These are phyloP conservation scores for Dactylis glomerata DNA, from an alignment of 176 grass and related monocot species.

Conservation along the genomic window DNA sequence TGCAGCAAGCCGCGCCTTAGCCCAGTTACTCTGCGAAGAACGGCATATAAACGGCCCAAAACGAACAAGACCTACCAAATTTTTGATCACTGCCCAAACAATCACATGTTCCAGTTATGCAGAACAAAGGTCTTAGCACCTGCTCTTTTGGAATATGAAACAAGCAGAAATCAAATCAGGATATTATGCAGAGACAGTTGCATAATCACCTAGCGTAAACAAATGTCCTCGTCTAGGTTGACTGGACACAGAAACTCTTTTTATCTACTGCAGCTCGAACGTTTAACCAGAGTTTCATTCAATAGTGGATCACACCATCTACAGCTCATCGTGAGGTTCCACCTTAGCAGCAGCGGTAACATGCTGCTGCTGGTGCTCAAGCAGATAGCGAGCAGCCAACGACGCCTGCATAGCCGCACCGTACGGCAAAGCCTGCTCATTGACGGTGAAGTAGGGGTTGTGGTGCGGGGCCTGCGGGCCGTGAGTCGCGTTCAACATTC, in stretches of 20 bases:
- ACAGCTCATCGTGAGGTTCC: conserved; percentile 63
- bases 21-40: too few species aligned
- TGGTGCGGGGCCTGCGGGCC: conserved; percentile 32
- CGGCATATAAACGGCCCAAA: too few species aligned
- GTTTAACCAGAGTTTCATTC: not conserved
- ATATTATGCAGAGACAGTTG: conserved; percentile 9
- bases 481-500: conserved; percentile 39
- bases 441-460: conserved; percentile 72
- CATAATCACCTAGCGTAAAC: not conserved
- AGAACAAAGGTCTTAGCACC: too few species aligned
- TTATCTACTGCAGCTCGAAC: not conserved
- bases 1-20: too few species aligned
- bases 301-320: conserved; percentile 15
- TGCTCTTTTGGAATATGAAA: too few species aligned
- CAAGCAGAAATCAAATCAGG: not conserved
- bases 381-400: conserved; percentile 61
- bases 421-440: conserved; percentile 61
- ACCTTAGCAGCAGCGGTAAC: not conserved
- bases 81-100: too few species aligned
- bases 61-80: too few species aligned
- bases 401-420: conserved; percentile 71
- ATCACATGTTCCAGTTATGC: too few species aligned
- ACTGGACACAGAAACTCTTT: not conserved
- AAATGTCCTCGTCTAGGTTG: not conserved
- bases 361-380: conserved; percentile 29